Evolutionary conservation across 179 eudicot genomes (phyloP).

Genomic region (Spergularia azorica): DNA sequence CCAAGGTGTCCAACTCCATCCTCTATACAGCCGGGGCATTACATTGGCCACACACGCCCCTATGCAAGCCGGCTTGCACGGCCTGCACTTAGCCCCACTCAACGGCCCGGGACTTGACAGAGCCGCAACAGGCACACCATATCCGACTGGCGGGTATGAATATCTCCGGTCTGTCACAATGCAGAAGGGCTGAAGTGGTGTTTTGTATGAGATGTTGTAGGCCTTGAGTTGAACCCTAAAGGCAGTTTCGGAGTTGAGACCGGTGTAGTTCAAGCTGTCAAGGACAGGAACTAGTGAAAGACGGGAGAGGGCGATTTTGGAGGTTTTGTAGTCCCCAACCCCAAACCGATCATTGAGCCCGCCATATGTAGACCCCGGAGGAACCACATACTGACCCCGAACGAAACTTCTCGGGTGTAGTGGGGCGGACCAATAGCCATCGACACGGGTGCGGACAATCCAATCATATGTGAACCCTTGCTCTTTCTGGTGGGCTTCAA

Average conservation of each 20-base stretch:
- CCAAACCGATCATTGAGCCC: constrained; percentile 94
- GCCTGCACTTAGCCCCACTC: constrained; percentile 89
- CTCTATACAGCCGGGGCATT: constrained; percentile 43
- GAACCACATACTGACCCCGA: constrained; percentile 64
- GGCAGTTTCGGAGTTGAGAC: constrained; percentile 78
- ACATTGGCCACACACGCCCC: constrained; percentile 52
- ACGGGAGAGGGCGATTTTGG: constrained; percentile 77
- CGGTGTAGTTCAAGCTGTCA: constrained; percentile 48
- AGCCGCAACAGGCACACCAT: constrained; percentile 77
- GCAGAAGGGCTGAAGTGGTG: constrained; percentile 65
- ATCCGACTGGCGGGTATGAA: constrained; percentile 48
- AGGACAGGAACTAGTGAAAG: constrained; percentile 71
- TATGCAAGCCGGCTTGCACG: constrained; percentile 56
- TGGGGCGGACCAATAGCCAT: constrained; percentile 82
- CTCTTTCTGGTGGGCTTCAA: constrained; percentile 19
- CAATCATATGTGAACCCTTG: constrained; percentile 82
- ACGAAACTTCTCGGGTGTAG: constrained; percentile 57
- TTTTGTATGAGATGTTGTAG: constrained; percentile 32
- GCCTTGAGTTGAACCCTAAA: constrained; percentile 73
- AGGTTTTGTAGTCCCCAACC: constrained; percentile 68
- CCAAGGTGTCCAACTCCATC: constrained; percentile 92
- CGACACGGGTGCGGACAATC: constrained; percentile 89
- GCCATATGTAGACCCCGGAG: constrained; percentile 72
- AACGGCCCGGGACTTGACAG: constrained; percentile 77
- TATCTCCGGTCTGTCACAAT: constrained; percentile 72